A percentile compares a stretch with the other conserved stretches of the same genome.
Conservation (phyloP, 2,329 filamentous ascomycete species). For the Grosmannia clavigera region DNA sequence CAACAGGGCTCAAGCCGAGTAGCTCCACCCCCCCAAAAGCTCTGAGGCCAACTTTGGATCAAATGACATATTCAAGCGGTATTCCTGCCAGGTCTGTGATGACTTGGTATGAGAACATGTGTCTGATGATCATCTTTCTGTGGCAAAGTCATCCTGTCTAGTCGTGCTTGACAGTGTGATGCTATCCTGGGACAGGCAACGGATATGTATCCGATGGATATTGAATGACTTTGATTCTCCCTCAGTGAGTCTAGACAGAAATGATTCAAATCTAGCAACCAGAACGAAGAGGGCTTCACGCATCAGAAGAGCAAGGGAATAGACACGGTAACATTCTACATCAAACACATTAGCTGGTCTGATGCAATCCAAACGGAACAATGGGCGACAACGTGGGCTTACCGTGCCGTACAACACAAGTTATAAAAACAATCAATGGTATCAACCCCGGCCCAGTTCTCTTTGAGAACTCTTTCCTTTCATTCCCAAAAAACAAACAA, state of each 20-base stretch:
- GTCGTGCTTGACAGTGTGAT: not conserved
- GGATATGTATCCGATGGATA: not conserved
- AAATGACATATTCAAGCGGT: not conserved
- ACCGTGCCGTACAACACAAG: not conserved
- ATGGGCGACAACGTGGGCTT: not conserved
- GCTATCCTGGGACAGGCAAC: not conserved
- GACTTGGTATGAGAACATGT: too few species aligned
- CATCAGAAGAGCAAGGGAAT: not conserved
- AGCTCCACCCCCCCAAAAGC: not conserved
- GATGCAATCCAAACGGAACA: not conserved
- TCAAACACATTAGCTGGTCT: not conserved
- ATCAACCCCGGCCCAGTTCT: too few species aligned
- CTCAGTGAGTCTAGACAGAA: not conserved
- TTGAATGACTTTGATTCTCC: not conserved
- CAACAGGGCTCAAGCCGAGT: not conserved
- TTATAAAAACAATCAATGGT: not conserved
- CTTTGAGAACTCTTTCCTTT: not conserved
- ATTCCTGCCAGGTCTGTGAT: not conserved
- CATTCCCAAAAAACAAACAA: not conserved
- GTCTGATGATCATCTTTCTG: not conserved
- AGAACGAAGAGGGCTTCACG: not conserved
- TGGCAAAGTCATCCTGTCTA: not conserved
- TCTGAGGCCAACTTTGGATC: not conserved
- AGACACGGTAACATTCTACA: not conserved
- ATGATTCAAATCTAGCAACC: not conserved